Evolutionary conservation across 208 protist species (phyloP).

Genomic region (Leishmania mexicana): DNA sequence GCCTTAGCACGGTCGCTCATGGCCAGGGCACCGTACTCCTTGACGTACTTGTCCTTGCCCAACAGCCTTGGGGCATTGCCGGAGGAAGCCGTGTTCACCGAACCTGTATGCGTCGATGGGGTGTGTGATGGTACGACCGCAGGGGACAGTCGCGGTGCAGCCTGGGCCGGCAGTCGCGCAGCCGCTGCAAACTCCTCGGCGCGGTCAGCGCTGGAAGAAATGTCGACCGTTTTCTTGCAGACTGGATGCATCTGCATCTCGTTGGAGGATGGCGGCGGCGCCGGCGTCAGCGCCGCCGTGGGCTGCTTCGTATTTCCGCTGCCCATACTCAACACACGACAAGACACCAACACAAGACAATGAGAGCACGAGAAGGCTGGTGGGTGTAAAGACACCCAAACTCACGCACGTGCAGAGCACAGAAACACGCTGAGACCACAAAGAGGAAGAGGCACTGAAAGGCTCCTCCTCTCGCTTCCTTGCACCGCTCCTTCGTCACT

Average conservation of each 20-base stretch:
- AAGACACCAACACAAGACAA: neutral
- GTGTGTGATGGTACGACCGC: neutral
- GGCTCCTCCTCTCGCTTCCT: neutral
- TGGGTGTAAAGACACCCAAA: neutral
- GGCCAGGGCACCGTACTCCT: conserved; percentile 71
- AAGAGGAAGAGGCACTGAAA: too few species aligned
- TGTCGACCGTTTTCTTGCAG: neutral
- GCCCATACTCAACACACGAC: neutral
- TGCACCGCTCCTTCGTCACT: neutral
- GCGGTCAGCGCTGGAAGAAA: neutral
- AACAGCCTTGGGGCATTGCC: conserved; percentile 32
- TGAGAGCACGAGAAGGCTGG: neutral
- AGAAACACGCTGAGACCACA: neutral
- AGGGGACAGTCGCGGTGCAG: neutral
- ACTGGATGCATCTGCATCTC: neutral
- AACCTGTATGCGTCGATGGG: neutral
- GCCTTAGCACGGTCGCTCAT: conserved; percentile 60
- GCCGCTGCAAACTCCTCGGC: neutral
- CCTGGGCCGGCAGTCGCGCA: neutral
- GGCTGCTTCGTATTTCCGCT: neutral
- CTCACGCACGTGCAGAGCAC: too few species aligned
- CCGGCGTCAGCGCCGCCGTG: neutral
- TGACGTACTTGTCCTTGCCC: conserved; percentile 87
- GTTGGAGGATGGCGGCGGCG: too few species aligned
- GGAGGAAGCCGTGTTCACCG: neutral